A percentile compares a stretch with the other conserved stretches of the same genome.
These are phyloP conservation scores for Kwoniella dendrophila DNA, from an alignment of 768 basidiomycete genomes.

Conservation along the genomic window DNA sequence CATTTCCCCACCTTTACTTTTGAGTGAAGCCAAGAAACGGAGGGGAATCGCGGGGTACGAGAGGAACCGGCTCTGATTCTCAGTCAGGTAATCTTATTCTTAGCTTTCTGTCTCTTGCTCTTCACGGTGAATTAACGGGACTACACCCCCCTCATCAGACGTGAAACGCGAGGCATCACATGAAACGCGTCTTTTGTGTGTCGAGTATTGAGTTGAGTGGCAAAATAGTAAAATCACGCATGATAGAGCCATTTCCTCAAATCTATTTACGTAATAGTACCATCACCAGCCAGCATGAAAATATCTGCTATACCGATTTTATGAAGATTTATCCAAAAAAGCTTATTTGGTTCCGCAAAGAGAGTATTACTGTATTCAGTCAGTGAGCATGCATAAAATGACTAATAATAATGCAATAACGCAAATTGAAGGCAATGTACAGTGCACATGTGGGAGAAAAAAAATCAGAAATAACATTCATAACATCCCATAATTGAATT, in stretches of 20 bases:
- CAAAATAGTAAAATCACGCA: neutral
- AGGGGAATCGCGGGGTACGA: slow-evolving; percentile 1
- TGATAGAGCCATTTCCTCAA: no score
- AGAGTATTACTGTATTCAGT: no score
- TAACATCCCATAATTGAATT: no score
- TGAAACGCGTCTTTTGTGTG: slow-evolving; percentile 12
- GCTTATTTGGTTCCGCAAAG: neutral
- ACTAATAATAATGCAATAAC: neutral
- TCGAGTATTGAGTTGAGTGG: neutral
- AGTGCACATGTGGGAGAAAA: no score
- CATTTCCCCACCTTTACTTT: no score
- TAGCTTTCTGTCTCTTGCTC: neutral
- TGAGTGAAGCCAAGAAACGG: neutral
- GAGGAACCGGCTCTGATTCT: neutral
- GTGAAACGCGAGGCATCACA: neutral
- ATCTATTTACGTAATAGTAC: no score
- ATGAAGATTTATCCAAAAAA: neutral
- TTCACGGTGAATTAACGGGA: slow-evolving; percentile 14
- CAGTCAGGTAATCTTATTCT: neutral
- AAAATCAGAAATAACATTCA: no score
- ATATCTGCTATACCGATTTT: neutral
- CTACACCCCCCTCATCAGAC: no score
- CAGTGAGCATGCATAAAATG: no score
- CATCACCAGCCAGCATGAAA: no score
- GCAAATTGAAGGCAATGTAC: no score